Conservation (phyloP, 331 rosid genomes). For the Stylosanthes scabra region DNA sequence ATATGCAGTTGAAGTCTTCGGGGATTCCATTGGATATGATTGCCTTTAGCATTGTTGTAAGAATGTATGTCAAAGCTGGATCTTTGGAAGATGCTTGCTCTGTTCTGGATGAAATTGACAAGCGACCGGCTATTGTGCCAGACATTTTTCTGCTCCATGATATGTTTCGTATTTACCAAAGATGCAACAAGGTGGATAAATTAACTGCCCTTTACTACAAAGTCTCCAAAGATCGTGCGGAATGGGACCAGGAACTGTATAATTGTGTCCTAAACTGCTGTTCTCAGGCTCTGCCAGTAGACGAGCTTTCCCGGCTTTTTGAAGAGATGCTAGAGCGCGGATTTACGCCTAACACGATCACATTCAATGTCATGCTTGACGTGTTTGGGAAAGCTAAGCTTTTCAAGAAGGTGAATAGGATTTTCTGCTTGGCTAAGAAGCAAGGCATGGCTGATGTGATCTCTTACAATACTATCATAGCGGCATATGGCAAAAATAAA, state of each 20-base stretch:
- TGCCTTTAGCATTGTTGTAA: constrained; percentile 71
- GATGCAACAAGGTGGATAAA: constrained; percentile 65
- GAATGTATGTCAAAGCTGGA: constrained; percentile 88
- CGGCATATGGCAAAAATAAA: constrained; percentile 76
- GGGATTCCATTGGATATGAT: constrained; percentile 72
- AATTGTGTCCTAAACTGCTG: constrained; percentile 85
- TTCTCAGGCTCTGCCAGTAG: constrained; percentile 79
- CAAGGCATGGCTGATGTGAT: constrained; percentile 74
- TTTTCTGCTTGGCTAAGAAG: constrained; percentile 81
- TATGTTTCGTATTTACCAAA: constrained; percentile 84
- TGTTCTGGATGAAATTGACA: constrained; percentile 68
- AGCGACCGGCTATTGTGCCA: constrained; percentile 68
- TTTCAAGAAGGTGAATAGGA: constrained; percentile 70
- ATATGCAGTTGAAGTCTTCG: constrained; percentile 65
- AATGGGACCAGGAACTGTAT: constrained; percentile 87
- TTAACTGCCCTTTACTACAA: constrained; percentile 62
- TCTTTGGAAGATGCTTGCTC: constrained; percentile 80
- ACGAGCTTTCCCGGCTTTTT: constrained; percentile 84
- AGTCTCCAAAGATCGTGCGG: constrained; percentile 60
- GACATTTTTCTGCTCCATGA: constrained; percentile 71
- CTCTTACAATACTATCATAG: constrained; percentile 85
- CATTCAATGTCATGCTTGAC: constrained; percentile 81
- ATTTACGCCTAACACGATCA: constrained; percentile 68
- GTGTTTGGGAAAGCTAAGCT: constrained; percentile 87
- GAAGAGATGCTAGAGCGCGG: constrained; percentile 83